Conservation (phyloP, 1,139 yeast genomes). For the Geotrichum aggregatum region DNA sequence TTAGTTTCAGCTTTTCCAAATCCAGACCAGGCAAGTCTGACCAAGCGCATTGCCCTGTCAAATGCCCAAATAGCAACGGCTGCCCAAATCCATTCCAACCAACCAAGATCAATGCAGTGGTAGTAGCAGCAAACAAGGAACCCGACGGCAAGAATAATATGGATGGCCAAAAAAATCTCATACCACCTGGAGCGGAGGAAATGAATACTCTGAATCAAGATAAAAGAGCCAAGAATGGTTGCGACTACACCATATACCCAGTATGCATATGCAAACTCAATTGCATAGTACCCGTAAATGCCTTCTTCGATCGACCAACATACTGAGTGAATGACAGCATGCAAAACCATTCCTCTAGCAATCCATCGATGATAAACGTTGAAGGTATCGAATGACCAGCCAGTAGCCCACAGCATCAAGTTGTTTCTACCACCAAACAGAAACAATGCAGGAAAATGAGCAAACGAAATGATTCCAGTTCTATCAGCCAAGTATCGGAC, state of each 20-base stretch:
- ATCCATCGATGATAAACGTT: slow-evolving; percentile 59
- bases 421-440: slow-evolving; percentile 63
- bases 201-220: slow-evolving; percentile 33
- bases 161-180: slow-evolving; percentile 45
- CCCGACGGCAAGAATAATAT: slow-evolving; percentile 39
- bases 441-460: slow-evolving; percentile 50
- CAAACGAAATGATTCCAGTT: slow-evolving; percentile 51
- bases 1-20: slow-evolving; percentile 26
- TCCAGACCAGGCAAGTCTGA: slow-evolving; percentile 41
- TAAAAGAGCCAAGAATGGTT: slow-evolving; percentile 30
- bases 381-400: slow-evolving; percentile 58
- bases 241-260: slow-evolving; percentile 43
- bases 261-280: slow-evolving; percentile 36
- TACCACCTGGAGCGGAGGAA: slow-evolving; percentile 40
- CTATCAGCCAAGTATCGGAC: slow-evolving; percentile 48
- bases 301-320: slow-evolving; percentile 33
- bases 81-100: slow-evolving; percentile 40
- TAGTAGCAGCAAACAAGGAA: slow-evolving; percentile 45
- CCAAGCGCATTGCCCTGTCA: slow-evolving; percentile 41
- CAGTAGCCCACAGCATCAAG: slow-evolving; percentile 52
- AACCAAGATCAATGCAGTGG: slow-evolving; percentile 42
- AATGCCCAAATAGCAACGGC: slow-evolving; percentile 43
- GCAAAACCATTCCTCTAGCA: slow-evolving; percentile 51
- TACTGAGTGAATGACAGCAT: slow-evolving; percentile 41
- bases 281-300: slow-evolving; percentile 33